Evolutionary conservation across 1,139 yeast genomes (phyloP).

Genomic region (Yamadazyma spencermartinsiae): DNA sequence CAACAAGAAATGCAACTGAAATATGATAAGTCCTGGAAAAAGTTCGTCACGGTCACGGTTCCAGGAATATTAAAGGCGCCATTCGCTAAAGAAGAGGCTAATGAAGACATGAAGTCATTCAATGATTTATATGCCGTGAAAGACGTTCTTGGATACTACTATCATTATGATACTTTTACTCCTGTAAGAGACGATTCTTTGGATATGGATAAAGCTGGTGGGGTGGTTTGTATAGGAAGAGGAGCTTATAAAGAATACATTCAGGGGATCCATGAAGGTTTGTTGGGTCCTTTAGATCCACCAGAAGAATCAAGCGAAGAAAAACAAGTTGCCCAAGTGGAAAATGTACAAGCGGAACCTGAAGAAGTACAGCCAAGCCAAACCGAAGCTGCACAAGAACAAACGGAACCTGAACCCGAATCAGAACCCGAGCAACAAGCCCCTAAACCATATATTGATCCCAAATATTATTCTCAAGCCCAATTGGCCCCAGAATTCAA

Average conservation of each 20-base stretch:
- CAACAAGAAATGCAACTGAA: conserved; percentile 4
- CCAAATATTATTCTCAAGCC: conserved; percentile 55
- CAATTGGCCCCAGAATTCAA: conserved; percentile 63
- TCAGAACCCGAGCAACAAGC: conserved; percentile 24
- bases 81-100: conserved; percentile 18
- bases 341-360: conserved; percentile 9
- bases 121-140: conserved; percentile 49
- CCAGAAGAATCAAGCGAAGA: conserved; percentile 63
- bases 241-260: conserved; percentile 95
- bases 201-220: conserved; percentile 57
- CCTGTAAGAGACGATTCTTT: conserved; percentile 37
- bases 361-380: too few relatives aligned
- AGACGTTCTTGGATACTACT: conserved; percentile 61
- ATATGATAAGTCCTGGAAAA: conserved; percentile 18
- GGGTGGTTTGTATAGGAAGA: conserved; percentile 89
- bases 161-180: conserved; percentile 34
- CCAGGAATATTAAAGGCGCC: conserved; percentile 12
- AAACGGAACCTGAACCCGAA: conserved; percentile 34
- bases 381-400: conserved; percentile 15
- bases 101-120: conserved; percentile 26
- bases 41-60: conserved; percentile 13
- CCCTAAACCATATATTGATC: conserved; percentile 57
- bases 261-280: conserved; percentile 90
- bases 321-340: conserved; percentile 40
- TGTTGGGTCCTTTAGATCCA: conserved; percentile 83